Conservation (phyloP, 2,329 filamentous ascomycete species). For the Chalara sp. region DNA sequence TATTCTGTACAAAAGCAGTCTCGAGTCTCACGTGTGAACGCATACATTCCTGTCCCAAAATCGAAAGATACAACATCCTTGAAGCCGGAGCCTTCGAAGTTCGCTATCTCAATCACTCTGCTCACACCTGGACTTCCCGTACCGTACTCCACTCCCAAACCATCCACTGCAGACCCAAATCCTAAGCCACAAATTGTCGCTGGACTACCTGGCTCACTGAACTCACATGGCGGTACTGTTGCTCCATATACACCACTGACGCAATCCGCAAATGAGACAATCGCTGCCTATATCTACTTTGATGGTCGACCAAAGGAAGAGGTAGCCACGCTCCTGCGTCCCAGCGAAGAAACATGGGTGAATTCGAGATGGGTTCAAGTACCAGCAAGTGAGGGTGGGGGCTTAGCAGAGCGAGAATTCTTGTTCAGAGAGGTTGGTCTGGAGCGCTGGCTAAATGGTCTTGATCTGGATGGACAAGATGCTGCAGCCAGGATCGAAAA, state of each 20-base stretch:
- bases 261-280: conserved; percentile 88
- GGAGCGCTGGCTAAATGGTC: conserved; percentile 91
- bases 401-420: conserved; percentile 92
- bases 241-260: conserved; percentile 89
- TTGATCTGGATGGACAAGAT: conserved; percentile 91
- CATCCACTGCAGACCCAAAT: conserved; percentile 67
- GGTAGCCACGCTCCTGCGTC: conserved; percentile 84
- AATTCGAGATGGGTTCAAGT: conserved; percentile 98
- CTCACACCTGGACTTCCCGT: conserved; percentile 83
- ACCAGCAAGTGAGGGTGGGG: conserved; percentile 83
- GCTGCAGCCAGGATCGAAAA: conserved; percentile 85
- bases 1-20: conserved; percentile 94
- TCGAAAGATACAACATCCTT: conserved; percentile 64
- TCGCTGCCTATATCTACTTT: conserved; percentile 98
- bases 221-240: conserved; percentile 51
- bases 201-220: conserved; percentile 49
- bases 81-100: conserved; percentile 87
- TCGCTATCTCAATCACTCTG: conserved; percentile 96
- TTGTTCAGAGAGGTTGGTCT: conserved; percentile 94
- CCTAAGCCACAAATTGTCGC: conserved; percentile 80
- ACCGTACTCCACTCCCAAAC: conserved; percentile 84
- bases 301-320: conserved; percentile 94
- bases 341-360: conserved; percentile 97
- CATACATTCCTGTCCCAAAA: conserved; percentile 92
- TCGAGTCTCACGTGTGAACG: conserved; percentile 84